phyloP scores from a whole-genome alignment of 352 stramenopile species.

The Phytophthora fragariaefolia region DNA sequence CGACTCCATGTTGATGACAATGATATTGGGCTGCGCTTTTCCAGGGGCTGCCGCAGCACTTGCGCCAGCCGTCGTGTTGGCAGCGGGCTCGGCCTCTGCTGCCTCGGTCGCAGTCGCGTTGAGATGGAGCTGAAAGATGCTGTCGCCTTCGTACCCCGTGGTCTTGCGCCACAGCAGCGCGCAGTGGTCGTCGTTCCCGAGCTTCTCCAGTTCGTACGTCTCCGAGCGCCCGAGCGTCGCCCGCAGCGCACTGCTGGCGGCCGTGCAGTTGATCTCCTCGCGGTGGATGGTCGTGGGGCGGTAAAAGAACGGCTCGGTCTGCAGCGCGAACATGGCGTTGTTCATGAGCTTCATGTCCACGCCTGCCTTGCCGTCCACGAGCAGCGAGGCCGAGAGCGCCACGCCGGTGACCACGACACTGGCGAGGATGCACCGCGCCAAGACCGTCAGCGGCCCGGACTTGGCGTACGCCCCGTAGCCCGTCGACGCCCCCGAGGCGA shows the following conservation, averaged over 20 bases:
- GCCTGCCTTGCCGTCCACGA: slow-evolving; percentile 48
- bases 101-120: slow-evolving; percentile 30
- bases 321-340: slow-evolving; percentile 69
- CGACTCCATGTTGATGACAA: slow-evolving; percentile 80
- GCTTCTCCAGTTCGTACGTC: slow-evolving; percentile 44
- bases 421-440: slow-evolving; percentile 39
- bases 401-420: slow-evolving; percentile 36
- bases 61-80: slow-evolving; percentile 7
- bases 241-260: slow-evolving; percentile 53
- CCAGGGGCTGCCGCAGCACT: slow-evolving; percentile 7
- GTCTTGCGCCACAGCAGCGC: slow-evolving; percentile 74
- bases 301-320: slow-evolving; percentile 64
- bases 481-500: slow-evolving; percentile 27
- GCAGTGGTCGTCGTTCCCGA: slow-evolving; percentile 72
- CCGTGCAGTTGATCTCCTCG: slow-evolving; percentile 72
- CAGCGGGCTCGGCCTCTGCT: neutral
- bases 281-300: slow-evolving; percentile 41
- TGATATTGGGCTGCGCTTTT: slow-evolving; percentile 59
- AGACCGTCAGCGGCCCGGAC: slow-evolving; percentile 33
- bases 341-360: slow-evolving; percentile 81
- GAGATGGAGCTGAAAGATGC: slow-evolving; percentile 51
- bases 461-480: slow-evolving; percentile 39
- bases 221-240: slow-evolving; percentile 55
- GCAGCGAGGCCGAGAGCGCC: slow-evolving; percentile 55
- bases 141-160: slow-evolving; percentile 58